Conservation (phyloP, 495 filamentous ascomycete species). For the Penicillium chermesinum region DNA sequence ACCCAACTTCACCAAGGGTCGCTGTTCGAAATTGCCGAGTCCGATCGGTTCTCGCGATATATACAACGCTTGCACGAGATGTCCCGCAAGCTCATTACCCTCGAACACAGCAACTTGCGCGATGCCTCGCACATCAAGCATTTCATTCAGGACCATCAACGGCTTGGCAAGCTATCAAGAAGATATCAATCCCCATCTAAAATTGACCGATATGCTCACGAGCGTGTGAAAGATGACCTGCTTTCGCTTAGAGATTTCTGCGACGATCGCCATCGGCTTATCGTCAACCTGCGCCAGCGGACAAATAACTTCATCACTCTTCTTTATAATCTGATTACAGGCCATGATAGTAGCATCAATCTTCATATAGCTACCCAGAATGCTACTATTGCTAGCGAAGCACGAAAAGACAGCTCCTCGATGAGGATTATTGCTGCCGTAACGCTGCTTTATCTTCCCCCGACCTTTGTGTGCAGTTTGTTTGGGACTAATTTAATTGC, state of each 20-base stretch:
- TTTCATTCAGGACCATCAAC: constrained; percentile 10
- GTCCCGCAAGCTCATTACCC: constrained; percentile 14
- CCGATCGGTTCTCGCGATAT: constrained; percentile 13
- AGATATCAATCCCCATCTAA: constrained; percentile 1
- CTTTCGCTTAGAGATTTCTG: constrained; percentile 9
- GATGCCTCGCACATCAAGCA: constrained; percentile 11
- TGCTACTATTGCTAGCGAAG: constrained; percentile 24
- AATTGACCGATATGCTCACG: constrained; percentile 1
- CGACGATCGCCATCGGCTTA: constrained; percentile 12
- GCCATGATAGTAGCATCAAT: constrained; percentile 19
- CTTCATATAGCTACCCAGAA: constrained; percentile 21
- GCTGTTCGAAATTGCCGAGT: constrained; percentile 13
- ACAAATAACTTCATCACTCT: constrained; percentile 16
- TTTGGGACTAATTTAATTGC: constrained; percentile 18
- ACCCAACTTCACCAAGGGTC: constrained; percentile 17
- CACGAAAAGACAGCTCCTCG: constrained; percentile 28
- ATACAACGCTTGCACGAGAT: constrained; percentile 14
- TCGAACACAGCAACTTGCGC: constrained; percentile 14
- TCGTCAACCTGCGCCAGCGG: constrained; percentile 9
- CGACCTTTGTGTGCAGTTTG: constrained; percentile 26
- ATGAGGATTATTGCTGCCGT: constrained; percentile 39
- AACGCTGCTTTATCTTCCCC: constrained; percentile 36
- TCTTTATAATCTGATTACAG: constrained; percentile 19
- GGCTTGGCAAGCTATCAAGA: constrained; percentile 3
- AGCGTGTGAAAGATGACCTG: constrained; percentile 10